Evolutionary conservation across 306 rosid genomes (phyloP).

Genomic region (Vigna angularis): DNA sequence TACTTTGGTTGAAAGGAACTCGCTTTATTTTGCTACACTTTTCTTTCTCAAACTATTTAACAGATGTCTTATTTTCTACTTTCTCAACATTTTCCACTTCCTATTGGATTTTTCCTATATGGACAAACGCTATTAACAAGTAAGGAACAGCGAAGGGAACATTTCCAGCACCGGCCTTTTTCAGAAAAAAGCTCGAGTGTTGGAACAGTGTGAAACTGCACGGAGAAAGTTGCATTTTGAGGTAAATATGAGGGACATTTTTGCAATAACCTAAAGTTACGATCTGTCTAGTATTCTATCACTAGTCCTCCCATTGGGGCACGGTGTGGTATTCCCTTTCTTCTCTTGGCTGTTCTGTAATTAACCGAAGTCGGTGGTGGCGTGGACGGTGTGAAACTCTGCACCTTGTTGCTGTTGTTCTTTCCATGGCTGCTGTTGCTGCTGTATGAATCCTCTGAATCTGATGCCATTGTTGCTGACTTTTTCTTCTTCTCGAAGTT

Average conservation of each 20-base stretch:
- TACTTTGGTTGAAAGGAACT: slow-evolving; percentile 39
- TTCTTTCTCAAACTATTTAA: slow-evolving; percentile 41
- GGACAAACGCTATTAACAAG: slow-evolving; percentile 52
- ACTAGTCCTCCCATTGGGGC: slow-evolving; percentile 93
- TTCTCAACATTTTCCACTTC: slow-evolving; percentile 47
- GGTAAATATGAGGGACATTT: slow-evolving; percentile 40
- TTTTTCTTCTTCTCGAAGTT: slow-evolving; percentile 60
- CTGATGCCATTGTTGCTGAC: slow-evolving; percentile 57
- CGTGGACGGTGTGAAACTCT: slow-evolving; percentile 83
- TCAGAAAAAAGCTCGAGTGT: slow-evolving; percentile 55
- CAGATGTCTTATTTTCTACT: slow-evolving; percentile 48
- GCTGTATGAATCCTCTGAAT: slow-evolving; percentile 86
- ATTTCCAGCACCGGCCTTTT: slow-evolving; percentile 59
- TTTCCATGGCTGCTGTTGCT: slow-evolving; percentile 76
- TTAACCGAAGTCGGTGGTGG: slow-evolving; percentile 84
- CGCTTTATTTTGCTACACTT: slow-evolving; percentile 40
- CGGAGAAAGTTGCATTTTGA: slow-evolving; percentile 14
- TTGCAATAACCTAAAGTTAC: slow-evolving; percentile 41
- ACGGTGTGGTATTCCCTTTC: slow-evolving; percentile 97
- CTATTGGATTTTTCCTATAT: slow-evolving; percentile 60
- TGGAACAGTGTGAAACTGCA: slow-evolving; percentile 48
- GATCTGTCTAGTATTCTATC: slow-evolving; percentile 59
- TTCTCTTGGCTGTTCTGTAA: slow-evolving; percentile 80
- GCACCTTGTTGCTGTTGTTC: slow-evolving; percentile 49
- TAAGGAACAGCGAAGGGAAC: slow-evolving; percentile 30